These are phyloP conservation scores for Ustilago bromivora DNA, from an alignment of 1,284 basidiomycete species.

Conservation along the genomic window DNA sequence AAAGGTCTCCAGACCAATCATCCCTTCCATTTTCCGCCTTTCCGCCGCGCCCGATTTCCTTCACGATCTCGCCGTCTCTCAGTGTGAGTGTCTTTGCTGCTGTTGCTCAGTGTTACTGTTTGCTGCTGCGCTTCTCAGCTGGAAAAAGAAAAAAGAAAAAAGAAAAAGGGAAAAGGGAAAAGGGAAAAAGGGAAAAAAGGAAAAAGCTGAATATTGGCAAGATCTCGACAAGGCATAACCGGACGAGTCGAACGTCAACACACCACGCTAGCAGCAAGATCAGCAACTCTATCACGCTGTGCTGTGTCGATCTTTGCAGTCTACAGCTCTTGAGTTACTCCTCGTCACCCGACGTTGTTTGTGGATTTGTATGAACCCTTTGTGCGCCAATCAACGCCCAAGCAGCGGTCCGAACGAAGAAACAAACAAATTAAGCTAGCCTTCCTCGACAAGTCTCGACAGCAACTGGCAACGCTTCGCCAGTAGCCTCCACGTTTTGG, in stretches of 20 bases:
- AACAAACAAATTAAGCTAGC: neutral
- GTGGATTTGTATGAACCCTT: neutral
- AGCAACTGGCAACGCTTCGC: neutral
- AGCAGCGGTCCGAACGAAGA: neutral
- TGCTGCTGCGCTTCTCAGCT: neutral
- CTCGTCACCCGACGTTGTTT: neutral
- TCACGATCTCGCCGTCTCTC: neutral
- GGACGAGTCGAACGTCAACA: slow-evolving; percentile 12
- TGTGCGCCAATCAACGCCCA: neutral
- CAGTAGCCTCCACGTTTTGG: too few species aligned
- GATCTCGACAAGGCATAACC: slow-evolving; percentile 10
- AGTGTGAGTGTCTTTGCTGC: neutral
- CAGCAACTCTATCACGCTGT: neutral
- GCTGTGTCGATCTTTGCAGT: slow-evolving; percentile 2
- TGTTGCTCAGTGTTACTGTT: neutral
- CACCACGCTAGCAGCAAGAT: neutral
- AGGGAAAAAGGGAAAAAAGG: slow-evolving; percentile 12
- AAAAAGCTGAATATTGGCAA: slow-evolving; percentile 14
- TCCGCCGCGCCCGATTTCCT: neutral
- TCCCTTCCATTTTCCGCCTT: neutral
- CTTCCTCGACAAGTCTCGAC: neutral
- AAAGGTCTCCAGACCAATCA: slow-evolving; percentile 4
- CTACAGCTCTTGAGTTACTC: neutral
- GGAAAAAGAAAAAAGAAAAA: neutral
- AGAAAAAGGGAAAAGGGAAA: neutral